Evolutionary conservation across 2,329 filamentous ascomycete genomes (phyloP).

Genomic region (Diaporthe vexans): DNA sequence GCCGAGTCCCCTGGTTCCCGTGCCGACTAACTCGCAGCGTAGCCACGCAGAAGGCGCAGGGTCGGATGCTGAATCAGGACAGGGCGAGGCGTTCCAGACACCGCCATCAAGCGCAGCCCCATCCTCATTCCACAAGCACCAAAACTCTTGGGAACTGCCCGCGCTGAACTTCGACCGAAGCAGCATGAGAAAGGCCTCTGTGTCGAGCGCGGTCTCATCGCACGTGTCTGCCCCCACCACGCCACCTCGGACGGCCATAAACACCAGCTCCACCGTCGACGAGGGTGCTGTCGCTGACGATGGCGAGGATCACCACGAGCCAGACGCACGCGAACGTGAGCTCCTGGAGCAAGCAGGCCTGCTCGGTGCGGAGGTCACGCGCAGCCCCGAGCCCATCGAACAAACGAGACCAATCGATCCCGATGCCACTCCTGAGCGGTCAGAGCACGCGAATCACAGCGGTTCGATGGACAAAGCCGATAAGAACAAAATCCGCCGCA

Average conservation of each 20-base stretch:
- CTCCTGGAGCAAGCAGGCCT: constrained; percentile 78
- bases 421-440: constrained; percentile 57
- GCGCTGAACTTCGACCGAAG: constrained; percentile 52
- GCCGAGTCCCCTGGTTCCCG: constrained; percentile 54
- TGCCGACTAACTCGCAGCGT: constrained; percentile 49
- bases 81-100: constrained; percentile 64
- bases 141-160: constrained; percentile 60
- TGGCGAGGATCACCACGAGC: constrained; percentile 56
- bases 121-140: constrained; percentile 55
- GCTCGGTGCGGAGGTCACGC: constrained; percentile 61
- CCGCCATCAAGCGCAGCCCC: constrained; percentile 58
- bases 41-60: constrained; percentile 50
- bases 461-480: constrained; percentile 63
- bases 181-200: constrained; percentile 56
- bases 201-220: constrained; percentile 58
- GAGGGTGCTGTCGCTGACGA: constrained; percentile 49
- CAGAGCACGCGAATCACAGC: constrained; percentile 45
- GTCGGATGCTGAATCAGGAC: constrained; percentile 54
- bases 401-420: constrained; percentile 56
- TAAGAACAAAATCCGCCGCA: constrained; percentile 81
- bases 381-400: constrained; percentile 58
- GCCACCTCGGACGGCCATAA: constrained; percentile 50
- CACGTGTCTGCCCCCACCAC: constrained; percentile 51
- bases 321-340: constrained; percentile 77
- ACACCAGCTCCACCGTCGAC: constrained; percentile 50